Evolutionary conservation across 192 early-diverging fungal genomes (phyloP), one percentile per base, ranked within the genome.

Genomic region (Coemansia sp.): DNA sequence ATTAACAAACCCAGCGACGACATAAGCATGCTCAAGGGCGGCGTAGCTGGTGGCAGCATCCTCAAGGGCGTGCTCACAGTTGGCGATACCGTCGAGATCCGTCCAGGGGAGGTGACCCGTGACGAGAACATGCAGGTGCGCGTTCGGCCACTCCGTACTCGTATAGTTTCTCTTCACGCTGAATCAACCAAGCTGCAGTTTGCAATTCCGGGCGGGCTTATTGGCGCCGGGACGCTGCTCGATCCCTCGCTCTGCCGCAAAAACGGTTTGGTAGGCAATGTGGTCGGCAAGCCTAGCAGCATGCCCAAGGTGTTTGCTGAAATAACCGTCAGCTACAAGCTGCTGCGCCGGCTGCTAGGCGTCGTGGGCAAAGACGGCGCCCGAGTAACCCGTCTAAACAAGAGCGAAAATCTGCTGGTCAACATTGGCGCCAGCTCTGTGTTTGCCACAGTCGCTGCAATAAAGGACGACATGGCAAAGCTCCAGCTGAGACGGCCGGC

Each of bases 131-230:
- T 15, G 14, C 36, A 39, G n/a, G 17, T 39, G 2, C 11, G 5
- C 4, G 36, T 39, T 2, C 36, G 36, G 0, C 36, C 36, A 15
- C 36, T 39, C n/a, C 11, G 5, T 2, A 39, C 36, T 5, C 36
- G 36, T 5, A 6, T 39, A 3, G 36, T 6, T 14, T 39, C 36
- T 2, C 36, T 39, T 39, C 67, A 85, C 56, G 85, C 95, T 20
- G 94, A 98, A 71, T 55, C 62, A 30, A 98, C 95, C 76, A 79
- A 87, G 46, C 77, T 98, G 25, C 81, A 95, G 76, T 97, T 95
- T 79, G 95, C 95, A 30, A 93, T 98, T 53, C 93, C 95, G 17
- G 95, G 95, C 54, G 95, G 95, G 58, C 82, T 98, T 42, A 98
- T 98, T 63, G 92, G 90, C 86, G 95, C 97, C 21, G 94, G 95